A percentile compares a stretch with the other conserved stretches of the same genome.
phyloP scores from a whole-genome alignment of 768 basidiomycete species.

The Strobilomyces dryophilus region DNA sequence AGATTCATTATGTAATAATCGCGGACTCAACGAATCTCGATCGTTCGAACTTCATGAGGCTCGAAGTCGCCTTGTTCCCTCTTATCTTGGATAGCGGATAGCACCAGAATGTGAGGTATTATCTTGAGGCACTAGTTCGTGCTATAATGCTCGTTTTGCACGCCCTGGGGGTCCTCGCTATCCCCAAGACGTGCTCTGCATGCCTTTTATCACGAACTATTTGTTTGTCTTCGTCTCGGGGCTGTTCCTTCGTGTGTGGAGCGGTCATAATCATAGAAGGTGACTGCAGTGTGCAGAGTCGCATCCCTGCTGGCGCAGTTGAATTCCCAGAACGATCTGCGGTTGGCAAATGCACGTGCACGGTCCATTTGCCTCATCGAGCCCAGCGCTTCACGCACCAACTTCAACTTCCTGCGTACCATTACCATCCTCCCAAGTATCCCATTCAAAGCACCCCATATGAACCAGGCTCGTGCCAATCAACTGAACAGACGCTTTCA shows the following conservation, averaged over 20 bases:
- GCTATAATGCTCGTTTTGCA: conserved; percentile 6
- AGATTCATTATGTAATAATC: too few species aligned
- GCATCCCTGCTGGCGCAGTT: too few species aligned
- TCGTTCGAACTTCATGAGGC: too few species aligned
- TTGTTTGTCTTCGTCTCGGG: background rate
- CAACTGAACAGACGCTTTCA: conserved; percentile 36
- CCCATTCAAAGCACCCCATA: background rate
- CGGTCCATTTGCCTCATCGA: conserved; percentile 5
- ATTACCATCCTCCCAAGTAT: background rate
- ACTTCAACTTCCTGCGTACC: conserved; percentile 6
- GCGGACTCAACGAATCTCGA: too few species aligned
- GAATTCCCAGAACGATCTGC: background rate
- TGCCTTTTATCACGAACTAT: conserved; percentile 16
- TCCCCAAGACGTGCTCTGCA: background rate
- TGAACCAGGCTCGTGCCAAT: conserved; percentile 14
- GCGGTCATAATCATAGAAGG: background rate
- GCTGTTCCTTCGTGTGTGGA: background rate
- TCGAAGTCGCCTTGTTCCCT: too few species aligned
- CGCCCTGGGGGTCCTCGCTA: background rate
- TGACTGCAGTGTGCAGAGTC: background rate
- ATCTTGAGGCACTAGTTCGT: too few species aligned
- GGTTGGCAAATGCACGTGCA: too few species aligned
- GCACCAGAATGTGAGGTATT: too few species aligned
- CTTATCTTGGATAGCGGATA: too few species aligned
- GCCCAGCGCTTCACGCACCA: background rate